A percentile compares a stretch with the other conserved stretches of the same genome.
phyloP scores from a whole-genome alignment of 345 rosid species.

The Camelina sativa region DNA sequence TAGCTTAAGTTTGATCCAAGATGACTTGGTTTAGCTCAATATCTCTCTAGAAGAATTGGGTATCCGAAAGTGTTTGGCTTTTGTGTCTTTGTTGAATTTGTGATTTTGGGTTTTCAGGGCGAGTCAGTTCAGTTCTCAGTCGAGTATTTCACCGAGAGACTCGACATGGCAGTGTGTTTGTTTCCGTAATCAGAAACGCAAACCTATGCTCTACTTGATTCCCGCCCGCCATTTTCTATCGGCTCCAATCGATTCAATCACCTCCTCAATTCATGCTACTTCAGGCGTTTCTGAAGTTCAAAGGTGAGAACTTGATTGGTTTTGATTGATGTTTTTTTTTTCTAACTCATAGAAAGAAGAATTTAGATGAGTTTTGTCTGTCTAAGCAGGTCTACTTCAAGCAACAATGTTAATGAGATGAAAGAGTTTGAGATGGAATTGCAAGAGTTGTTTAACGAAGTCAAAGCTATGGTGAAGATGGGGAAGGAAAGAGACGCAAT shows the following conservation, averaged over 20 bases:
- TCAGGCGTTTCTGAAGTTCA: slow-evolving; percentile 48
- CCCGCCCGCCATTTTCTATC: slow-evolving; percentile 42
- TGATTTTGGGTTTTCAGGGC: slow-evolving; percentile 46
- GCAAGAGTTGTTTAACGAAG: slow-evolving; percentile 72
- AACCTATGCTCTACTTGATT: slow-evolving; percentile 46
- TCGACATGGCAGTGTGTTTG: slow-evolving; percentile 38
- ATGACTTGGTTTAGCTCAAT: not conserved
- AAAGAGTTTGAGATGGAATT: slow-evolving; percentile 65
- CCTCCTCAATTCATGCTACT: slow-evolving; percentile 42
- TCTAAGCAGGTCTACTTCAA: slow-evolving; percentile 51
- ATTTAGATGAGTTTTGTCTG: slow-evolving; percentile 13
- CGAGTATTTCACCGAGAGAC: slow-evolving; percentile 32
- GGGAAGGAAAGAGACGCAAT: slow-evolving; percentile 68
- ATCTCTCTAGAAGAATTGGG: not conserved
- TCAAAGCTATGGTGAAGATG: slow-evolving; percentile 58
- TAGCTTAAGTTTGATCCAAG: not conserved
- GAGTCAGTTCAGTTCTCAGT: slow-evolving; percentile 32
- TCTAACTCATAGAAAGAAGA: slow-evolving; percentile 7
- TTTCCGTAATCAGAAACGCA: slow-evolving; percentile 44
- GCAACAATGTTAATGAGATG: slow-evolving; percentile 46
- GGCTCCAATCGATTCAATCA: slow-evolving; percentile 39
- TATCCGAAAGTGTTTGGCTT: slow-evolving; percentile 6
- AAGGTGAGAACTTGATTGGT: slow-evolving; percentile 47
- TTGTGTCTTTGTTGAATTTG: slow-evolving; percentile 11
- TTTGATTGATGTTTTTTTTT: not conserved